Evolutionary conservation across 2,329 filamentous ascomycete genomes (phyloP), one percentile per base, ranked within the genome.

Genomic region (Xylariaceae sp.): DNA sequence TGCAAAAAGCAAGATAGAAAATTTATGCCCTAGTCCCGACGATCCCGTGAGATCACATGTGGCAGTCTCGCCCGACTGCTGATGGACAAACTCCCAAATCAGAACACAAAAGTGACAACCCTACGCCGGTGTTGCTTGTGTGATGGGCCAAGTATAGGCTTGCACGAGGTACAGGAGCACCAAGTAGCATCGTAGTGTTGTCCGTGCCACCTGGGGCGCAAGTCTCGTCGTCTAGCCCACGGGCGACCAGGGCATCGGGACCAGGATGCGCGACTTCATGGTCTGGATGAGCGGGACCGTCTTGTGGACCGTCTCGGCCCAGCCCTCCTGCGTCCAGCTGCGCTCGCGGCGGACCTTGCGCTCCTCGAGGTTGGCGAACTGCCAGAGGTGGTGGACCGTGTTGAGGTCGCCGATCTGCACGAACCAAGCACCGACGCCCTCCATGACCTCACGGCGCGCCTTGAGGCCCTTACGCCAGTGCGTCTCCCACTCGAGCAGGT

Each of bases 361-460:
- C 66, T 96, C 92, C 62, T 96, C 89, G 40, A 98, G 64, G 60
- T 98, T 86, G 48, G 90, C 89, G 67, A 96, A 98, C 58, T 98
- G 92, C 92, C 92, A 98, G 15, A 98, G 72, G 58, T 96, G 90
- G 60, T 98, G 89, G 21, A 98, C 92, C 0, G 88, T 95, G 67
- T 98, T 98, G 43, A 98, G 71, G 34, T 95, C 90, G 40, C 92
- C 92, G 52, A 98, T 90, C 65, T 98, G 92, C 25, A 95, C 90
- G 53, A 98, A 98, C 92, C 92, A 98, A 5, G 92, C 92, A 19
- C 90, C 89, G 1, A 94, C 89, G 11, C 92, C 92, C 62, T 98
- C 92, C 92, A 98, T 98, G 35, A 96, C 90, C 63, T 96, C 88
- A 31, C 88, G 77, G 32, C 92, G 77, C 2, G 92, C 92, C 61